These are phyloP conservation scores for Skeletonema grethae DNA, from an alignment of 108 stramenopile species.

Conservation along the genomic window DNA sequence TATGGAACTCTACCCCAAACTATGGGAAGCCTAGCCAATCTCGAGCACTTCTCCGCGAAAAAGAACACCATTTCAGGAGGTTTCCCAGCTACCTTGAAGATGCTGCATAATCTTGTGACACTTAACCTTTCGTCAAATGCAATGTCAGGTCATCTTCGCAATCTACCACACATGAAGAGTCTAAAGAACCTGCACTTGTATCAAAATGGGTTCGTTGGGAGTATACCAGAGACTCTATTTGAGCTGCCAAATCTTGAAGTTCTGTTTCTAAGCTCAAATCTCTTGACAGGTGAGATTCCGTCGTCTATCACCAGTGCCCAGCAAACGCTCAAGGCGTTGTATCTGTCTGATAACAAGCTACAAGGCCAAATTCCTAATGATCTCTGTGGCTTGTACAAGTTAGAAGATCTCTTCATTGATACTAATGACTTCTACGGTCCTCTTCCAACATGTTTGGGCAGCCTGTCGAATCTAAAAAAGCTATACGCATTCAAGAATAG, in stretches of 20 bases:
- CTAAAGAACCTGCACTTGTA: constrained; percentile 38
- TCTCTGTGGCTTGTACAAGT: constrained; percentile 46
- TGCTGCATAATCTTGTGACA: constrained; percentile 42
- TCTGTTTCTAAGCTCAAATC: constrained; percentile 46
- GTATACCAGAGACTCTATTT: constrained; percentile 23
- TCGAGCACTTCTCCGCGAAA: constrained; percentile 54
- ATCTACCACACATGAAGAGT: constrained; percentile 18
- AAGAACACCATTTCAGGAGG: constrained; percentile 51
- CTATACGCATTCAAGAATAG: constrained; percentile 39
- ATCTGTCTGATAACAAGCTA: constrained; percentile 65
- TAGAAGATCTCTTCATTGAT: constrained; percentile 49
- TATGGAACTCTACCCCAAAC: constrained; percentile 44
- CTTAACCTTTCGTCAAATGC: constrained; percentile 49
- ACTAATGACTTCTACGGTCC: constrained; percentile 33
- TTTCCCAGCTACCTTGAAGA: constrained; percentile 40
- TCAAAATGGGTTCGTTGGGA: constrained; percentile 40
- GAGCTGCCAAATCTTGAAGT: constrained; percentile 21
- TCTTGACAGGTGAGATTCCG: constrained; percentile 55
- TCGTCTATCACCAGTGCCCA: constrained; percentile 33
- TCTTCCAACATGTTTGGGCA: constrained; percentile 31
- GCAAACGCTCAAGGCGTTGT: constrained; percentile 50
- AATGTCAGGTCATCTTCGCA: constrained; percentile 27
- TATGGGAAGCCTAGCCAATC: constrained; percentile 49
- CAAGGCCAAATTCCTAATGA: constrained; percentile 60
- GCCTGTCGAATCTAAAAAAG: constrained; percentile 24